Percentiles rank a stretch among this genome's conserved stretches.
Evolutionary conservation across 768 basidiomycete genomes (phyloP).

Genomic region (Pleurotus cornucopiae): DNA sequence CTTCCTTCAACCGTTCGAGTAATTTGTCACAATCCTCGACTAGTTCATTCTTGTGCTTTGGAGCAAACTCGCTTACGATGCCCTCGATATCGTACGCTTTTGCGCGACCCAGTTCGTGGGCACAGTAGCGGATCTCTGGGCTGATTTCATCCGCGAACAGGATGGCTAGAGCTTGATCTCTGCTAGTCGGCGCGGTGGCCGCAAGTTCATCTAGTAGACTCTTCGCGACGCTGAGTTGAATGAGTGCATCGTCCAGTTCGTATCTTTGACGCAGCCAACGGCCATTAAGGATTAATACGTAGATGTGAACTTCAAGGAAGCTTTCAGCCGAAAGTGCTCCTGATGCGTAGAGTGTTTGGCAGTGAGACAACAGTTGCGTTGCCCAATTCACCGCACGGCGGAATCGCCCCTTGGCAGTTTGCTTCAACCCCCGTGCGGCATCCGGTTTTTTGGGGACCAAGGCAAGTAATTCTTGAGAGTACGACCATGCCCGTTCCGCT

Average conservation of each 20-base stretch:
- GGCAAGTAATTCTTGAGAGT: conserved; percentile 73
- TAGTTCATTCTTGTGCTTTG: conserved; percentile 51
- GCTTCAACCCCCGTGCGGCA: conserved; percentile 48
- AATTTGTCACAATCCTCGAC: conserved; percentile 62
- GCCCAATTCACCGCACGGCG: conserved; percentile 78
- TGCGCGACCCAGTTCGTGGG: conserved; percentile 77
- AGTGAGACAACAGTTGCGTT: conserved; percentile 69
- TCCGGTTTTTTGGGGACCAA: conserved; percentile 47
- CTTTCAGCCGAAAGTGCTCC: conserved; percentile 51
- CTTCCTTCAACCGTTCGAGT: conserved; percentile 44
- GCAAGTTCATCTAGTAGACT: conserved; percentile 68
- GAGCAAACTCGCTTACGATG: conserved; percentile 62
- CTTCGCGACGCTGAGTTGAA: conserved; percentile 77
- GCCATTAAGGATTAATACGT: conserved; percentile 80
- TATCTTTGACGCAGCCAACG: conserved; percentile 75
- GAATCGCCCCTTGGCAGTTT: conserved; percentile 76
- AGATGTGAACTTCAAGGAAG: conserved; percentile 68
- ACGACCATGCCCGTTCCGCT: conserved; percentile 88
- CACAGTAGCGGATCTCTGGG: conserved; percentile 89
- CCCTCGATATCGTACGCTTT: conserved; percentile 81
- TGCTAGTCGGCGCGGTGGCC: conserved; percentile 57
- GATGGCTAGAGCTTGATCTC: conserved; percentile 83
- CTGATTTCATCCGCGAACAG: conserved; percentile 84
- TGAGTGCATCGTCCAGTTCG: conserved; percentile 70
- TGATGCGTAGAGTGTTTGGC: conserved; percentile 55